These are phyloP conservation scores for Steccherinum ochraceum DNA, from an alignment of 768 basidiomycete species.

Conservation along the genomic window DNA sequence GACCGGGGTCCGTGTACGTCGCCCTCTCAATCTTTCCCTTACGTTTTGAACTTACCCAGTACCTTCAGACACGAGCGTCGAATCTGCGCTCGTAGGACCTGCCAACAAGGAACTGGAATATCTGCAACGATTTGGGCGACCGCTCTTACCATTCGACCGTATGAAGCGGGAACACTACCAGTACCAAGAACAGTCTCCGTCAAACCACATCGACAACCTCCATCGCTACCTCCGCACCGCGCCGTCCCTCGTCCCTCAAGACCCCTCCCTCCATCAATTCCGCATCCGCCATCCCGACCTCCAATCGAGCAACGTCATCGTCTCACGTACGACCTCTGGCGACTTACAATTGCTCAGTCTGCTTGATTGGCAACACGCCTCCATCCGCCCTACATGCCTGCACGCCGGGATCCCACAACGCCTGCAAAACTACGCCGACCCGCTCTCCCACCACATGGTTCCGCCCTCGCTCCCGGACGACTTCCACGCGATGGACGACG, in stretches of 20 bases:
- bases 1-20: slow-evolving; percentile 37
- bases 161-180: slow-evolving; percentile 37
- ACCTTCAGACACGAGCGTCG: slow-evolving; percentile 35
- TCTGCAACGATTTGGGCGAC: slow-evolving; percentile 41
- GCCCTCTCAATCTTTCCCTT: slow-evolving; percentile 1
- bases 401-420: slow-evolving; percentile 16
- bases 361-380: slow-evolving; percentile 22
- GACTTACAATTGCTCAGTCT: slow-evolving; percentile 17
- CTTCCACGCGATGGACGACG: slow-evolving; percentile 12
- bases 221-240: slow-evolving; percentile 41
- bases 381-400: slow-evolving; percentile 19
- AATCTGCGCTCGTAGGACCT: slow-evolving; percentile 35
- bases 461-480: slow-evolving; percentile 17
- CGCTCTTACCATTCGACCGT: slow-evolving; percentile 35
- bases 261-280: slow-evolving; percentile 35
- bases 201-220: slow-evolving; percentile 42
- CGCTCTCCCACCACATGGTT: slow-evolving; percentile 12
- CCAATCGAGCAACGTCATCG: slow-evolving; percentile 31
- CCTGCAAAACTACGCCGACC: slow-evolving; percentile 20
- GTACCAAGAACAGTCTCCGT: slow-evolving; percentile 36
- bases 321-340: slow-evolving; percentile 13
- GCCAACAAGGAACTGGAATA: slow-evolving; percentile 45
- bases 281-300: slow-evolving; percentile 38
- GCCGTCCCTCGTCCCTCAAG: slow-evolving; percentile 36
- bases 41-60: slow-evolving; percentile 24